phyloP scores from a whole-genome alignment of 1,284 basidiomycete genomes.

The Caloboletus inedulis region DNA sequence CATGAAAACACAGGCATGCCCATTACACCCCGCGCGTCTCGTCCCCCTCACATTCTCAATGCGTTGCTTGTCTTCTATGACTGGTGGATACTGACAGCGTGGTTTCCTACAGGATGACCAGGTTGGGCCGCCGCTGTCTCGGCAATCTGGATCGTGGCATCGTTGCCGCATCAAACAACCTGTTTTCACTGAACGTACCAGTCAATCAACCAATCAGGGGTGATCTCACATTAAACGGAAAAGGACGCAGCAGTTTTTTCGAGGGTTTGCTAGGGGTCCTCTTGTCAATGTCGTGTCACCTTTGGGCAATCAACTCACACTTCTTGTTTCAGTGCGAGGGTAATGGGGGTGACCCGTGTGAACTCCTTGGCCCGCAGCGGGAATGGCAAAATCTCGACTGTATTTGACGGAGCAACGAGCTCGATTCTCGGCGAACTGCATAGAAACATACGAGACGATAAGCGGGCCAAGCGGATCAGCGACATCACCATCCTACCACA shows the following conservation, averaged over 20 bases:
- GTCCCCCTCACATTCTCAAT: background rate
- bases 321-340: constrained; percentile 1
- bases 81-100: background rate
- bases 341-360: too few species aligned
- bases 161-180: constrained; percentile 3
- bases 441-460: too few species aligned
- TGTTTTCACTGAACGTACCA: background rate
- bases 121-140: background rate
- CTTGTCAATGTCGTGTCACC: background rate
- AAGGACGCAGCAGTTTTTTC: background rate
- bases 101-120: background rate
- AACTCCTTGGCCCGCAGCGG: too few species aligned
- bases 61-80: background rate
- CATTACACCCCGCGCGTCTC: background rate
- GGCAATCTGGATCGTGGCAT: background rate
- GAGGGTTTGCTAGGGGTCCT: background rate
- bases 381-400: too few species aligned
- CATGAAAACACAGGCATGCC: background rate
- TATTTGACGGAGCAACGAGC: too few species aligned
- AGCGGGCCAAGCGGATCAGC: too few species aligned
- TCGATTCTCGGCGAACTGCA: too few species aligned
- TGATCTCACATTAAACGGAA: background rate
- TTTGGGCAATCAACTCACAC: background rate
- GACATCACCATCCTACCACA: too few species aligned
- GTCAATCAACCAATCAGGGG: background rate